phyloP scores from a whole-genome alignment of 306 rosid genomes.

The Vigna nakashimae region DNA sequence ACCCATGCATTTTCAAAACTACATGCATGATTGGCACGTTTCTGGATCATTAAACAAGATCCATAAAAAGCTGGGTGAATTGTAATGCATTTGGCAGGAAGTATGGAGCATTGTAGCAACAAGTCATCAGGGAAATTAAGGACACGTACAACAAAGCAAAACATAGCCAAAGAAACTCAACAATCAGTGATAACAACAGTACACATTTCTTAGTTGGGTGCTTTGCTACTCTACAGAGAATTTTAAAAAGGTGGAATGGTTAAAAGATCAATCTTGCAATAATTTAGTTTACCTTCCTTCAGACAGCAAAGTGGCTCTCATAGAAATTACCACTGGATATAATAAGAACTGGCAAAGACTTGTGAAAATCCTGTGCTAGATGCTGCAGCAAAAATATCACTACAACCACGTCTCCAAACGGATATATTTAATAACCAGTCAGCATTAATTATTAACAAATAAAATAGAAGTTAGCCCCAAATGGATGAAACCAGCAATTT shows the following conservation, averaged over 20 bases:
- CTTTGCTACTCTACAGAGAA: conserved; percentile 23
- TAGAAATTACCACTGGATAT: conserved; percentile 33
- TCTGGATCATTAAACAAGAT: conserved; percentile 19
- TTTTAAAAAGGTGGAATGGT: conserved; percentile 22
- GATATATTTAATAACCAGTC: conserved; percentile 31
- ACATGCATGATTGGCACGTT: conserved; percentile 26
- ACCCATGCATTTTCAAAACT: neutral
- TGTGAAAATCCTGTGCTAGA: conserved; percentile 5
- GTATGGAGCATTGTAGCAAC: conserved; percentile 8
- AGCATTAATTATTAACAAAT: conserved; percentile 31
- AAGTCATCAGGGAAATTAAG: conserved; percentile 11
- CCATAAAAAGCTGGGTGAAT: conserved; percentile 17
- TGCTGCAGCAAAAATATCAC: conserved; percentile 25
- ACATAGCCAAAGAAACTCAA: neutral
- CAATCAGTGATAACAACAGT: neutral
- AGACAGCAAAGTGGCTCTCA: conserved; percentile 32
- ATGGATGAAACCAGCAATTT: conserved; percentile 19
- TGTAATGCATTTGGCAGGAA: conserved; percentile 20
- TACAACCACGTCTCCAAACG: conserved; percentile 7
- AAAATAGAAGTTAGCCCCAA: conserved; percentile 19
- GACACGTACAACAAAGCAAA: conserved; percentile 1
- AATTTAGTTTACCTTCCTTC: conserved; percentile 39
- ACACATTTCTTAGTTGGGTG: conserved; percentile 33
- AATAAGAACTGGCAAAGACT: neutral
- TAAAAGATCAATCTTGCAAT: conserved; percentile 29